Evolutionary conservation across 1,284 basidiomycete species (phyloP).

Genomic region (Ceratobasidium sp.): DNA sequence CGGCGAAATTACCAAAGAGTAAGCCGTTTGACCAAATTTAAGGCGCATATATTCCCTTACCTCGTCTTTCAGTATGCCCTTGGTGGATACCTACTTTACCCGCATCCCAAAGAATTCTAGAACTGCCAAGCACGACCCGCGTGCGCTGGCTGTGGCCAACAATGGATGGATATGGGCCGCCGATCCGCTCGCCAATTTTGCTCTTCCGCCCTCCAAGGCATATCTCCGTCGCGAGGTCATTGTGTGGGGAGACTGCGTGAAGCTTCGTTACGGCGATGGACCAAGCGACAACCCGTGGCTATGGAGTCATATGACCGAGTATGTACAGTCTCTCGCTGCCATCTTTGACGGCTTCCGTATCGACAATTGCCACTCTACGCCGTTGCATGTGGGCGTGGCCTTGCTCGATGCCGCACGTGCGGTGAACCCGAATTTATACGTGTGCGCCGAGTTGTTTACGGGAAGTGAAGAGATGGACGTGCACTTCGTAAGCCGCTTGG

Average conservation of each 20-base stretch:
- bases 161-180: constrained; percentile 99
- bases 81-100: constrained; percentile 90
- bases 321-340: constrained; percentile 77
- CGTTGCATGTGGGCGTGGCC: constrained; percentile 86
- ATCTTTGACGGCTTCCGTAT: constrained; percentile 95
- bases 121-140: constrained; percentile 66
- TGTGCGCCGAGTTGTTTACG: constrained; percentile 96
- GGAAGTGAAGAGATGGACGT: constrained; percentile 93
- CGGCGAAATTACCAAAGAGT: constrained; percentile 80
- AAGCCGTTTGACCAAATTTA: constrained; percentile 48
- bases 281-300: constrained; percentile 89
- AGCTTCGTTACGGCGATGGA: constrained; percentile 85
- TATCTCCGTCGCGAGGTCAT: constrained; percentile 96
- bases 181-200: constrained; percentile 93
- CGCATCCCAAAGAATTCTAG: constrained; percentile 64
- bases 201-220: constrained; percentile 91
- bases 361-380: constrained; percentile 98
- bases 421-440: constrained; percentile 88
- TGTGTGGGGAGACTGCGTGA: constrained; percentile 97
- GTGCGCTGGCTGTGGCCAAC: constrained; percentile 84
- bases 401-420: constrained; percentile 91
- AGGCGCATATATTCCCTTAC: constrained; percentile 9
- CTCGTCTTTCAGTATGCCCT: constrained; percentile 63
- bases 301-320: constrained; percentile 91
- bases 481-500: constrained; percentile 85